Evolutionary conservation across 768 basidiomycete genomes (phyloP).

Genomic region (Tylopilus rubrobrunneus): DNA sequence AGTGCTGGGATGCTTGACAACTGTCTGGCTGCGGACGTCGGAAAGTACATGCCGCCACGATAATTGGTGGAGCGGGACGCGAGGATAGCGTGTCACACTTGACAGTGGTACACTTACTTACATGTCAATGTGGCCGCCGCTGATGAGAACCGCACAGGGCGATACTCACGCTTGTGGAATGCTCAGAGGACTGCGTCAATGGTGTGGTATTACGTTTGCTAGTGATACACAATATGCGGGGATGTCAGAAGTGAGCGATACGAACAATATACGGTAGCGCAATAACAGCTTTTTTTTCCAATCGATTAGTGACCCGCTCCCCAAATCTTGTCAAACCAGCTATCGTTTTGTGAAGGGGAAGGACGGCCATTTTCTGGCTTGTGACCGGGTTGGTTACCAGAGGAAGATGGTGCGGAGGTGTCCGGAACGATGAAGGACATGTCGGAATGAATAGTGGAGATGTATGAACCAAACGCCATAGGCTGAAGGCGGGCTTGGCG

Average conservation of each 20-base stretch:
- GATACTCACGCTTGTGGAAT: conserved; percentile 2
- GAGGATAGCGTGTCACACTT: neutral
- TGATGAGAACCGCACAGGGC: conserved; percentile 5
- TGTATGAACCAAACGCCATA: conserved; percentile 40
- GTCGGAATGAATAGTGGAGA: conserved; percentile 32
- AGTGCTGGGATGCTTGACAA: conserved; percentile 68
- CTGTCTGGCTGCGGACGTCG: conserved; percentile 72
- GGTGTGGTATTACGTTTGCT: conserved; percentile 20
- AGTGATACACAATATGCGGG: conserved; percentile 31
- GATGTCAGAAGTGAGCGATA: conserved; percentile 10
- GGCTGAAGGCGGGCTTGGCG: conserved; percentile 70
- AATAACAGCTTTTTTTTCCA: neutral
- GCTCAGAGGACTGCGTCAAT: conserved; percentile 1
- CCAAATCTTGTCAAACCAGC: conserved; percentile 28
- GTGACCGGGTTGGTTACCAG: conserved; percentile 10
- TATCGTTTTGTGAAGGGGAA: conserved; percentile 11
- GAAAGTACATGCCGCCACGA: conserved; percentile 67
- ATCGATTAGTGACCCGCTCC: conserved; percentile 13
- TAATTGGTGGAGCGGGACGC: neutral
- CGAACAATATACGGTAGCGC: conserved; percentile 19
- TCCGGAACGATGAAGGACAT: conserved; percentile 27
- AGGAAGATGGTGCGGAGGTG: conserved; percentile 12
- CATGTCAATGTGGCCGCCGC: neutral
- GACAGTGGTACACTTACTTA: neutral
- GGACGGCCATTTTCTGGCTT: conserved; percentile 14